phyloP scores from a whole-genome alignment of 2,329 filamentous ascomycete genomes.

The Dryadomyces quercivorus region DNA sequence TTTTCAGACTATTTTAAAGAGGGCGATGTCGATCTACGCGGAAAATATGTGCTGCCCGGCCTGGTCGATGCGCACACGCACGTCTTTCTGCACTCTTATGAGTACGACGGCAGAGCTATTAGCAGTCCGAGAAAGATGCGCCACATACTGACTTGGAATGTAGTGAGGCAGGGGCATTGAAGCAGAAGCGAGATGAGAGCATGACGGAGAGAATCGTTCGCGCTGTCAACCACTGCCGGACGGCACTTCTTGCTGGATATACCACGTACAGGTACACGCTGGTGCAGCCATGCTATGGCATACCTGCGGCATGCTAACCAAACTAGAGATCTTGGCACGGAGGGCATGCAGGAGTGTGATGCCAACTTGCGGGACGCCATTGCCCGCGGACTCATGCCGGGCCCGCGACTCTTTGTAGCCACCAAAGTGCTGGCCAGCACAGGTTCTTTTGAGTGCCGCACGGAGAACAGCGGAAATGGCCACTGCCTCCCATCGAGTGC shows the following conservation, averaged over 20 bases:
- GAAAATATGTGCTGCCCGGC: slow-evolving; percentile 36
- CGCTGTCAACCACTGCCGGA: slow-evolving; percentile 37
- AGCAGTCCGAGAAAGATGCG: background rate
- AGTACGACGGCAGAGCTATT: slow-evolving; percentile 13
- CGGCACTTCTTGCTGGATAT: slow-evolving; percentile 42
- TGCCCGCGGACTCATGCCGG: slow-evolving; percentile 39
- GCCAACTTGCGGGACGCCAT: slow-evolving; percentile 38
- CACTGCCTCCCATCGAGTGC: slow-evolving; percentile 23
- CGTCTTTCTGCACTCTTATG: slow-evolving; percentile 40
- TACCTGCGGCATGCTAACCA: background rate
- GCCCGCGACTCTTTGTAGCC: slow-evolving; percentile 42
- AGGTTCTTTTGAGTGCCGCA: slow-evolving; percentile 34
- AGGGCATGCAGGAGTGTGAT: slow-evolving; percentile 36
- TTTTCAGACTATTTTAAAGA: slow-evolving; percentile 7
- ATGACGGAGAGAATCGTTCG: slow-evolving; percentile 43
- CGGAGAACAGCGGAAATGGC: slow-evolving; percentile 29
- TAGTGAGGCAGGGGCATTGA: slow-evolving; percentile 25
- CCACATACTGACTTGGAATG: slow-evolving; percentile 1
- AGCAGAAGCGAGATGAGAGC: slow-evolving; percentile 46
- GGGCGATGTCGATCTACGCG: slow-evolving; percentile 40
- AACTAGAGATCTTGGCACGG: slow-evolving; percentile 35
- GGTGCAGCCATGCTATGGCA: background rate
- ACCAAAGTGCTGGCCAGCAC: slow-evolving; percentile 37
- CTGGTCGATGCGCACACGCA: slow-evolving; percentile 44
- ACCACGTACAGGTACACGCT: slow-evolving; percentile 32